A percentile compares a stretch with the other conserved stretches of the same genome.
phyloP scores from a whole-genome alignment of 1,284 basidiomycete species.

The Lentinula novae-zelandiae region DNA sequence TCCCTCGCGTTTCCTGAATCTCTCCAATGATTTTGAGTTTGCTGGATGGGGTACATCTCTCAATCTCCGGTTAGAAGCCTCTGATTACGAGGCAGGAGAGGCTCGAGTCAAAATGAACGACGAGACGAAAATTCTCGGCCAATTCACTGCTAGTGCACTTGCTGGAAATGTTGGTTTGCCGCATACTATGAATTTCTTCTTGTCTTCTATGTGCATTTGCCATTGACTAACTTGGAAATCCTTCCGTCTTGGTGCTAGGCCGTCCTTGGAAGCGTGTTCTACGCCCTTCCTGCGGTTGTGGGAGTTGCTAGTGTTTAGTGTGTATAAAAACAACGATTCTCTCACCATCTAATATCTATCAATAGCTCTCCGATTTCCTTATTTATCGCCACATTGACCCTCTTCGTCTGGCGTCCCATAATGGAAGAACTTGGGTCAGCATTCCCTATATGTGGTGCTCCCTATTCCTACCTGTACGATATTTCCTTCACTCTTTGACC shows the following conservation, averaged over 20 bases:
- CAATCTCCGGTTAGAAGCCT: constrained; percentile 37
- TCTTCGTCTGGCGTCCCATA: constrained; percentile 68
- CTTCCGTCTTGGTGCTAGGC: constrained; percentile 15
- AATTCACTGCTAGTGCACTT: constrained; percentile 55
- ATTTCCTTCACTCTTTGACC: background rate
- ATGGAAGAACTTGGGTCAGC: constrained; percentile 68
- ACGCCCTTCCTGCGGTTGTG: constrained; percentile 64
- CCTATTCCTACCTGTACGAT: constrained; percentile 59
- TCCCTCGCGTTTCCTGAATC: constrained; percentile 59
- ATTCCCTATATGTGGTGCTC: constrained; percentile 64
- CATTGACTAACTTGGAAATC: background rate
- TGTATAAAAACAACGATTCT: constrained; percentile 15
- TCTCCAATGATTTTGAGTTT: constrained; percentile 63
- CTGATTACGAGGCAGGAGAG: constrained; percentile 34
- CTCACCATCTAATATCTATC: background rate
- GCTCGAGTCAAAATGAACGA: constrained; percentile 29
- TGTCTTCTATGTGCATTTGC: background rate
- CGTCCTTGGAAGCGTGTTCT: constrained; percentile 67
- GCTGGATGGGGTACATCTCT: constrained; percentile 60
- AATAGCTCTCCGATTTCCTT: constrained; percentile 65
- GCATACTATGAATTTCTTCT: background rate
- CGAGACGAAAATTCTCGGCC: constrained; percentile 43
- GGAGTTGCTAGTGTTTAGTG: constrained; percentile 56
- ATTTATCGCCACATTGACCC: constrained; percentile 51
- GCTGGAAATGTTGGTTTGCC: constrained; percentile 48